phyloP scores from a whole-genome alignment of 768 basidiomycete species.

The Russula earlei region DNA sequence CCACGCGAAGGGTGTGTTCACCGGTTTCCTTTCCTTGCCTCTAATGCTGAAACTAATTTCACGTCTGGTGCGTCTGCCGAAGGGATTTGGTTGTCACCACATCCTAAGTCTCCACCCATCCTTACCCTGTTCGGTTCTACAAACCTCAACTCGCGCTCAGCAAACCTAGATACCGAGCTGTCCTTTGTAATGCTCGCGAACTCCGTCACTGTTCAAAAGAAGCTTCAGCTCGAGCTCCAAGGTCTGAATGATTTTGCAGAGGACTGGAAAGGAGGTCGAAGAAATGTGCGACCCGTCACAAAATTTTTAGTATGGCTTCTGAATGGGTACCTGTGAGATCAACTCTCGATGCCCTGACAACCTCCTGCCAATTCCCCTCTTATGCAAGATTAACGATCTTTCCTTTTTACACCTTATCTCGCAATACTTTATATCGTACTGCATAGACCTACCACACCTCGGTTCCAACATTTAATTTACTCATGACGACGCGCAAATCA shows the following conservation, averaged over 20 bases:
- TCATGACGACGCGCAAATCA: background rate
- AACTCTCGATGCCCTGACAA: background rate
- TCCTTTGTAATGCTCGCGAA: slow-evolving; percentile 78
- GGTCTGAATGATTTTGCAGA: slow-evolving; percentile 40
- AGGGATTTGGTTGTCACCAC: slow-evolving; percentile 83
- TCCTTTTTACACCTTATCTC: background rate
- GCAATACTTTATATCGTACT: background rate
- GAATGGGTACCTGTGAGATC: slow-evolving; percentile 54
- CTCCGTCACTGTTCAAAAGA: slow-evolving; percentile 37
- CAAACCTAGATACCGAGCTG: slow-evolving; percentile 84
- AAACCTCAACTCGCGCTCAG: slow-evolving; percentile 86
- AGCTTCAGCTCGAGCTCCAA: slow-evolving; percentile 45
- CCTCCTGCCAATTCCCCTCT: background rate
- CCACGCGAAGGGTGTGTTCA: slow-evolving; percentile 81
- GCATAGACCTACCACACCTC: background rate
- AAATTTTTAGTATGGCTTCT: slow-evolving; percentile 54
- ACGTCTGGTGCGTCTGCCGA: too few relatives aligned
- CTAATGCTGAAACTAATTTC: too few relatives aligned
- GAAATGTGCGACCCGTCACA: slow-evolving; percentile 54
- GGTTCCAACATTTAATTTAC: background rate
- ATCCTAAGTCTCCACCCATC: slow-evolving; percentile 39
- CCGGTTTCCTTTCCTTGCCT: background rate
- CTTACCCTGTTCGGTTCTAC: slow-evolving; percentile 90
- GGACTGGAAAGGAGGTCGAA: slow-evolving; percentile 50
- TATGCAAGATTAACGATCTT: background rate